A percentile compares a stretch with the other conserved stretches of the same genome.
These are phyloP conservation scores for Plasmodium cynomolgi DNA, from an alignment of 169 alveolate species.

Conservation along the genomic window DNA sequence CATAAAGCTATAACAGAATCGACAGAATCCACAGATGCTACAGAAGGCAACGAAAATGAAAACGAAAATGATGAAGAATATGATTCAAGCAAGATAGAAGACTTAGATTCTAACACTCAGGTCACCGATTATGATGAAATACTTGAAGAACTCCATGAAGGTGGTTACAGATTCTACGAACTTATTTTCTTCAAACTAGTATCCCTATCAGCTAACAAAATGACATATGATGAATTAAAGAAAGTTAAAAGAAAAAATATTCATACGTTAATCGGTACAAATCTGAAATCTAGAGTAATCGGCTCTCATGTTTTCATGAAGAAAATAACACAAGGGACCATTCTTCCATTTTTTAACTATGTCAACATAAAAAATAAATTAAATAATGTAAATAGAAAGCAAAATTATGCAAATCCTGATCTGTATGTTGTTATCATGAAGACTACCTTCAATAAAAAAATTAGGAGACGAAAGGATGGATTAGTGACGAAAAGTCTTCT, in stretches of 20 bases:
- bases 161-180: constrained; percentile 24
- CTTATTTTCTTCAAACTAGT: constrained; percentile 53
- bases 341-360: constrained; percentile 27
- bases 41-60: neutral
- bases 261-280: neutral
- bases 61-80: neutral
- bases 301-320: constrained; percentile 21
- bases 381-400: neutral
- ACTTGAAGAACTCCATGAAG: neutral
- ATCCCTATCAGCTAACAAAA: constrained; percentile 30
- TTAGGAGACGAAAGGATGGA: constrained; percentile 36
- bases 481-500: constrained; percentile 8
- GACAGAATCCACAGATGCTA: neutral
- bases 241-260: neutral
- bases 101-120: neutral
- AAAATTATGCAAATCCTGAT: constrained; percentile 10
- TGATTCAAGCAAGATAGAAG: neutral
- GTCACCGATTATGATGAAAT: neutral
- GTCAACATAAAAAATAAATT: constrained; percentile 28
- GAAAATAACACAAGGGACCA: neutral
- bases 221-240: neutral
- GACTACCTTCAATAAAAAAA: constrained; percentile 25
- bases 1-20: neutral
- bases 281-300: neutral
- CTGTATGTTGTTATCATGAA: neutral